Base-by-base conservation (phyloP, 1,284 basidiomycete genomes). In the Trichosporon sp. region DNA sequence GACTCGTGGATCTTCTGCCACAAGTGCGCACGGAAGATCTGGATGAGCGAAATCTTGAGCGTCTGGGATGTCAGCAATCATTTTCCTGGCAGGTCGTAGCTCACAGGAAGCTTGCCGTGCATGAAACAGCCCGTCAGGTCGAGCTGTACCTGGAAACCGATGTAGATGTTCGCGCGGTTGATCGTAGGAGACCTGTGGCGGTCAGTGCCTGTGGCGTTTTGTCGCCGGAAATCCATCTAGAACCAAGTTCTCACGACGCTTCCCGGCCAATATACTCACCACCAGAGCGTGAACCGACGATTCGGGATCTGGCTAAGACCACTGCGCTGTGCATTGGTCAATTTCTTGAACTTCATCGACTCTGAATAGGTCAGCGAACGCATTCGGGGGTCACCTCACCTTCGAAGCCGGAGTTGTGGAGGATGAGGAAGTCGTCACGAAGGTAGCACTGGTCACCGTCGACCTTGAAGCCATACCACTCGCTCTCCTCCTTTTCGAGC, bases 1-100 rank as follows among this genome's bases (percentile, higher is more conserved):
- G 91, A 93, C 83, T 85, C 84, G 77, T 85, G 84, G 72, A 86
- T 85, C 80, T 84, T 83, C 85, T 99, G 96, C 97, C 97, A 99
- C 86, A 99, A 89, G 83, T 99, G 97, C 66, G 97, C 97, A 85
- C 96, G 92, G 93, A 99, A 99, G 78, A 99, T 97, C 81, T 99
- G 96, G 77, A 99, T 99, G 85, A 81, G 72, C 12, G 73, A 95
- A 84, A 98, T 97, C 86, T 97, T 96, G 75, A 96, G 85, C 4
- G 96, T 98, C 5, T 53, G 47, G 97, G 18, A 21, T 12, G 25
- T 64, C 44, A 51, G 25, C 29, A 9, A 12, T 53, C 15, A 23
- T 25, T 7, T 32, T 18, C n/a, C 38, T 42, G n/a, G n/a, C 12
- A 42, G 21, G 62, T 64, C 58, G 34, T 58, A 38, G 11, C 63